Evolutionary conservation across 257 asterid genomes (phyloP).

Genomic region (Mitragyna speciosa): DNA sequence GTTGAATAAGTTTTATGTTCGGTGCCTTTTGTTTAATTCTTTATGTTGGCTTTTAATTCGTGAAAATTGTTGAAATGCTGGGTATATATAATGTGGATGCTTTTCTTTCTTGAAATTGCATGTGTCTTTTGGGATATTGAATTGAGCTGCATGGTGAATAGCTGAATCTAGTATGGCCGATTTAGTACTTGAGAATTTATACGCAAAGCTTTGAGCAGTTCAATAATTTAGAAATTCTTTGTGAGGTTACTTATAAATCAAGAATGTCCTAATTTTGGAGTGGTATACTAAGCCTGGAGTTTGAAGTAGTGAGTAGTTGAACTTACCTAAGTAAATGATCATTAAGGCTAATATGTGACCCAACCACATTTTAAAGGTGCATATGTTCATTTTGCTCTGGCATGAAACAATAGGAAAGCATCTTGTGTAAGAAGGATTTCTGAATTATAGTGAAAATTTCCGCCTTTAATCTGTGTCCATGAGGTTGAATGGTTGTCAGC

Average conservation of each 20-base stretch:
- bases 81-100: not conserved
- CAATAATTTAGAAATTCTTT: not conserved
- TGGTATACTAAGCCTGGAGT: conserved; percentile 1
- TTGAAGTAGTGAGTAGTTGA: not conserved
- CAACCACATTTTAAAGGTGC: not conserved
- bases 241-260: not conserved
- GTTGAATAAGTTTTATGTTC: not conserved
- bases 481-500: no score
- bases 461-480: no score
- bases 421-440: no score
- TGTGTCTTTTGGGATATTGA: not conserved
- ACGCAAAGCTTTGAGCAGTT: not conserved
- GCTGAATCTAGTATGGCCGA: not conserved
- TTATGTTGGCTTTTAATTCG: not conserved
- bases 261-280: not conserved
- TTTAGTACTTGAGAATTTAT: not conserved
- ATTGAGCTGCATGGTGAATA: not conserved
- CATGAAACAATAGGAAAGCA: not conserved
- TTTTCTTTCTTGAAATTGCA: conserved; percentile 1
- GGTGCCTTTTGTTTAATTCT: not conserved
- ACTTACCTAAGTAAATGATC: not conserved
- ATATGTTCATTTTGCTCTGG: not conserved
- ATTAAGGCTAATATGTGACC: not conserved
- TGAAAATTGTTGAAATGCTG: not conserved
- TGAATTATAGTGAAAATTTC: no score